A percentile compares a stretch with the other conserved stretches of the same genome.
These are phyloP conservation scores for Nothopassalora personata DNA, from an alignment of 2,329 filamentous ascomycete species.

Conservation along the genomic window DNA sequence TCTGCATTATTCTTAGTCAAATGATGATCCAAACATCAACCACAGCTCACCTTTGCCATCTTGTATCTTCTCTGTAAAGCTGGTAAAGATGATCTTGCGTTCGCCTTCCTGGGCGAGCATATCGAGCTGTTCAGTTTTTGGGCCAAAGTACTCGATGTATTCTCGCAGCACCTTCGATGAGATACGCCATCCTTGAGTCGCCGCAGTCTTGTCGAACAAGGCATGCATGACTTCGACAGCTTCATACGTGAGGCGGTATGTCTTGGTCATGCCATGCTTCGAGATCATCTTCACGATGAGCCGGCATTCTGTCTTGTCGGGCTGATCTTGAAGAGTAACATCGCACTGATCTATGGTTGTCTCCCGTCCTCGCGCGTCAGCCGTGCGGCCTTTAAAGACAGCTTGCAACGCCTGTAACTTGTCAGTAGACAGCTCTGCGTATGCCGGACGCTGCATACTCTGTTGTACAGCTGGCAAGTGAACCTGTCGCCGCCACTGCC, in stretches of 20 bases:
- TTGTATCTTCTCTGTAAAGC: conserved; percentile 73
- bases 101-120: conserved; percentile 63
- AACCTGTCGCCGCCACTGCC: conserved; percentile 46
- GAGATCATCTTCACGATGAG: conserved; percentile 70
- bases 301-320: conserved; percentile 62
- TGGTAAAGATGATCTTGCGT: conserved; percentile 64
- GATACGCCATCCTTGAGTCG: conserved; percentile 67
- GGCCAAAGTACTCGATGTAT: conserved; percentile 74
- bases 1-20: conserved; percentile 42
- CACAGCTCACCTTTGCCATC: conserved; percentile 54
- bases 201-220: conserved; percentile 63
- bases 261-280: conserved; percentile 70
- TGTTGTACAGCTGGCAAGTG: conserved; percentile 69
- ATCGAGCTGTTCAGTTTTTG: conserved; percentile 74
- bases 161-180: conserved; percentile 66
- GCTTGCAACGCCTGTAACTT: conserved; percentile 51
- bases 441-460: conserved; percentile 41
- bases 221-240: conserved; percentile 68
- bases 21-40: not conserved
- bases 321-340: conserved; percentile 65
- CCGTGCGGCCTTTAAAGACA: conserved; percentile 64
- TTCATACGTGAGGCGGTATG: conserved; percentile 71
- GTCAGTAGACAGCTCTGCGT: not conserved
- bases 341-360: conserved; percentile 70
- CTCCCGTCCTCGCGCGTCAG: conserved; percentile 61